Base-by-base conservation (phyloP, 2,329 filamentous ascomycete genomes). In the Stagonosporopsis tanaceti region DNA sequence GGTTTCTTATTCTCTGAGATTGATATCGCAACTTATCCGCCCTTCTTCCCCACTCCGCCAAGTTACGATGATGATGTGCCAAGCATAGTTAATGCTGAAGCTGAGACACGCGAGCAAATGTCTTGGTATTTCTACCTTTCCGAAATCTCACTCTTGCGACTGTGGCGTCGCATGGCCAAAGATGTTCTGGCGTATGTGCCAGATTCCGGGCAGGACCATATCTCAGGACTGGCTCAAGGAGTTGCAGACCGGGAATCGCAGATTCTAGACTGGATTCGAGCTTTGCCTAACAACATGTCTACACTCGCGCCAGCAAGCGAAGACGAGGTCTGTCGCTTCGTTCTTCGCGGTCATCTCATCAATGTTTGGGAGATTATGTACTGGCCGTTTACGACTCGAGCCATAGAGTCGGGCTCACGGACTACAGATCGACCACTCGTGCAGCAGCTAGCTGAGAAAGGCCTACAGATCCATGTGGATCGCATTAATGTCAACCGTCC, bases 111-210 rank as follows among this genome's bases (percentile, higher is more conserved):
- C 9, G 42, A 46, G 42, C 42, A 46, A 15, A 34, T 35, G 42
- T 46, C 42, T 46, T 46, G 42, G 42, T 61, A 47, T 37, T 61
- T 42, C 50, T 61, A 61, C 22, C 50, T 61, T 34, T 40, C 59
- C 12, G 59, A 61, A 5, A 61, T 61, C 7, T 61, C 59, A 3
- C 39, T 58, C 15, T 37, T 40, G 42, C 50, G 42, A 24, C 20
- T 46, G 12, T 46, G 42, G 42, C 42, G 42, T 22, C 42, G 42
- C 15, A 46, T 46, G 42, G 27, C 42, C 11, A 46, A 46, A n/a
- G 42, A 46, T 8, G 28, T 46, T 12, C 22, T 46, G 42, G 42
- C 3, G 6, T 35, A 22, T 35, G 2, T 20, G 15, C 42, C 42
- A 34, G 42, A 22, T 34, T 17, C 28, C 2, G 42, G 30, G 17